Evolutionary conservation across 768 basidiomycete species (phyloP).

Genomic region (Chalciporus sphaerocephalus): DNA sequence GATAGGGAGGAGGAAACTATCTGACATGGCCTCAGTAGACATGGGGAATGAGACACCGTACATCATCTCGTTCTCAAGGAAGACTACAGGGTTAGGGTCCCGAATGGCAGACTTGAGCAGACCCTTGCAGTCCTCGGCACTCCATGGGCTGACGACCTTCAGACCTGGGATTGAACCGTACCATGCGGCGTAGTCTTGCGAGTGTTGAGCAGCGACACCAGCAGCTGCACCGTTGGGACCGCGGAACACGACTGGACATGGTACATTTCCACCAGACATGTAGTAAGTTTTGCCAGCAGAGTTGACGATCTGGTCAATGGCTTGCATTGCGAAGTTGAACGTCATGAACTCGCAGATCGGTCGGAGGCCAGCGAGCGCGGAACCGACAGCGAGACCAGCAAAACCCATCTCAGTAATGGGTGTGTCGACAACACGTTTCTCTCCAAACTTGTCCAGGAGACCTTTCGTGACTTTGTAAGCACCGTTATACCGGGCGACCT

Average conservation of each 20-base stretch:
- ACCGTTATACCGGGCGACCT: slow-evolving; percentile 97
- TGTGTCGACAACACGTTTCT: slow-evolving; percentile 96
- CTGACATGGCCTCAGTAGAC: slow-evolving; percentile 91
- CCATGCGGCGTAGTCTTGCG: slow-evolving; percentile 97
- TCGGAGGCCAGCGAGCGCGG: slow-evolving; percentile 89
- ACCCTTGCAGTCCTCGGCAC: slow-evolving; percentile 98
- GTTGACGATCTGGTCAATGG: slow-evolving; percentile 99
- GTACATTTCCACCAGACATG: slow-evolving; percentile 99
- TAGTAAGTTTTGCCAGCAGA: slow-evolving; percentile 99
- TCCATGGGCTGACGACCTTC: slow-evolving; percentile 98
- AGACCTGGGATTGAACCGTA: slow-evolving; percentile 90
- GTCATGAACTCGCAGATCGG: slow-evolving; percentile 99
- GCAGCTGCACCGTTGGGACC: slow-evolving; percentile 98
- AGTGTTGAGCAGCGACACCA: slow-evolving; percentile 96
- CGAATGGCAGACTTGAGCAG: slow-evolving; percentile 97
- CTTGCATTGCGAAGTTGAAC: slow-evolving; percentile 99
- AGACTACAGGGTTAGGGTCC: slow-evolving; percentile 96
- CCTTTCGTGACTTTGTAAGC: slow-evolving; percentile 99
- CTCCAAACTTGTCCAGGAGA: slow-evolving; percentile 97
- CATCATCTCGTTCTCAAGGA: slow-evolving; percentile 99
- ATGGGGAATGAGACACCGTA: slow-evolving; percentile 98
- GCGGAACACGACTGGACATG: slow-evolving; percentile 98
- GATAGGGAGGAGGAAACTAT: slow-evolving; percentile 92
- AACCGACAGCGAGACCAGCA: slow-evolving; percentile 92
- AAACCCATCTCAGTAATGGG: slow-evolving; percentile 99